Evolutionary conservation across 2,329 filamentous ascomycete species (phyloP), one percentile per base, ranked within the genome.

Genomic region (Venturia oleaginea): DNA sequence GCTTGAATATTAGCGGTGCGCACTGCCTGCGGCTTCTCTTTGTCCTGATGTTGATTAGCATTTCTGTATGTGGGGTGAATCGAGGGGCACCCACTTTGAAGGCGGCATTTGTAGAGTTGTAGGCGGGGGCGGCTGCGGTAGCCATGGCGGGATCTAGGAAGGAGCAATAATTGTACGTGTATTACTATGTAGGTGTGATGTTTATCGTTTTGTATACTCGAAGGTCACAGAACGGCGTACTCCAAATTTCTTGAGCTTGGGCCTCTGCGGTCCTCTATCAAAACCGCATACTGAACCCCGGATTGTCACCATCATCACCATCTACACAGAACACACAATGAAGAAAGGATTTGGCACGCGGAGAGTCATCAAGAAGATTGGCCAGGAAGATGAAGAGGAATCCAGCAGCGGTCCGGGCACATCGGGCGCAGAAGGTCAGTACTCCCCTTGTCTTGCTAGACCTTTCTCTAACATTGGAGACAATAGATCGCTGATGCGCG

Each of bases 1-100:
- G 94, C 94, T 74, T 96, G 89, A 78, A 99, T 97, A 80, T 99
- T 99, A 74, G 91, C 90, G 69, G 90, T 92, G 71, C 94, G 89
- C 69, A 99, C 94, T 69, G 94, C 94, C 83, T 94, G 88, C 70
- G 94, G 94, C 91, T 99, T 99, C 82, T 97, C 94, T 86, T 97
- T 99, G 76, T 87, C 85, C 83, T 86, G 71, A 68, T 68, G 62
- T 66, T 68, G 68, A 73, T 83, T 71, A 83, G 76, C 73, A 70
- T 66, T 64, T 48, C 32, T 34, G 24, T 51, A 37, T 22, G 38
- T 62, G 40, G 43, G 32, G 43, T 62, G 40, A 22, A 46, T 30
- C 19, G 51, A 57, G 24, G 40, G 30, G 22, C 34, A 34, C 62
- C 13, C 72, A 86, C 85, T 78, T 86, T 88, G 81, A 90, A 90